Conservation (phyloP, 2,329 filamentous ascomycete species). For the Harringtonia aguacate region DNA sequence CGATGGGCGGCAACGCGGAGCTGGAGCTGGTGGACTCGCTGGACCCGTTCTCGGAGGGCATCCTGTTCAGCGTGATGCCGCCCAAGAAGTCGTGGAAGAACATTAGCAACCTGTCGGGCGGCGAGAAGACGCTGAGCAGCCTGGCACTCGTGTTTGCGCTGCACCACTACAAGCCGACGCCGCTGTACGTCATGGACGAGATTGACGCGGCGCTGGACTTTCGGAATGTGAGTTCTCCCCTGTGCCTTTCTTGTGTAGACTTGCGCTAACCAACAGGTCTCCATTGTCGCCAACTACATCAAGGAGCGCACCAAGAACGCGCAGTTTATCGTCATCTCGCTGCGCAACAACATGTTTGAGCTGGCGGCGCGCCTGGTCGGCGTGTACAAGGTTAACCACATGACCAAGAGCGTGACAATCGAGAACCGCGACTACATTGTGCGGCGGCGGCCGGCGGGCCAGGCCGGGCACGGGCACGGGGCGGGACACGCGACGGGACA, state of each 20-base stretch:
- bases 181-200: constrained; percentile 98
- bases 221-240: constrained; percentile 66
- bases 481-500: too few relatives aligned
- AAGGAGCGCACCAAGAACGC: constrained; percentile 99
- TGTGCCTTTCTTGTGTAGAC: neutral
- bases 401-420: constrained; percentile 87
- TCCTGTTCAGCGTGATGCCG: constrained; percentile 96
- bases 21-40: constrained; percentile 92
- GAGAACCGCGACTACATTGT: constrained; percentile 70
- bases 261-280: constrained; percentile 48
- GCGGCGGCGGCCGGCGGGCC: neutral
- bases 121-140: constrained; percentile 92
- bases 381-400: constrained; percentile 99
- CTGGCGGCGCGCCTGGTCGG: constrained; percentile 89
- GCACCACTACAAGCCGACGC: constrained; percentile 96
- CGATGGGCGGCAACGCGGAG: constrained; percentile 97
- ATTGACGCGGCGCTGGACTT: constrained; percentile 98
- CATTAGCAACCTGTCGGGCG: constrained; percentile 88
- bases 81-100: constrained; percentile 99
- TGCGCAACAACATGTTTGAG: constrained; percentile 99
- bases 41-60: constrained; percentile 94
- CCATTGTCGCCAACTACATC: constrained; percentile 97
- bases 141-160: constrained; percentile 94
- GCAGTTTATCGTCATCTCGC: constrained; percentile 95
- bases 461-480: neutral